These are phyloP conservation scores for Rosa lucieae DNA, from an alignment of 306 rosid genomes.

Conservation along the genomic window DNA sequence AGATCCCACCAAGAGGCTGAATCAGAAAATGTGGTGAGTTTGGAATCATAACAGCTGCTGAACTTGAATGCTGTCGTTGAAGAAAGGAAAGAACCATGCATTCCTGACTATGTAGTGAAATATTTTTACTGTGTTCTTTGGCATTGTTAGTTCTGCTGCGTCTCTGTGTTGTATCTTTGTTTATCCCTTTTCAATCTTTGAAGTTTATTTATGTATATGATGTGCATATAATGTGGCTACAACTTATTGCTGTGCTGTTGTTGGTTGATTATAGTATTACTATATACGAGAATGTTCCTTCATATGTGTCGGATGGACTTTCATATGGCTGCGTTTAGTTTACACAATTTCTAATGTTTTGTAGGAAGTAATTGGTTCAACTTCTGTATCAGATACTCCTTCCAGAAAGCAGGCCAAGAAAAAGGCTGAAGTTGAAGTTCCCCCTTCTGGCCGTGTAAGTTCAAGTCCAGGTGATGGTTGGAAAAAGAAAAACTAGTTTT, in stretches of 20 bases:
- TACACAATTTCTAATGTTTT: constrained; percentile 1
- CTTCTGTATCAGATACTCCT: constrained; percentile 33
- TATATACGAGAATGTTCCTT: not conserved
- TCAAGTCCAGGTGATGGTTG: constrained; percentile 20
- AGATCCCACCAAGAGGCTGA: constrained; percentile 44
- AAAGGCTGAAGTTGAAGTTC: constrained; percentile 30
- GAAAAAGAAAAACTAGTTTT: constrained; percentile 6
- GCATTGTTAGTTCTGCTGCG: not conserved
- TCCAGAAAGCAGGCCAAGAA: constrained; percentile 50
- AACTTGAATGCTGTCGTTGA: not conserved
- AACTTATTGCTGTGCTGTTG: not conserved
- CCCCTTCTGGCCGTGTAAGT: constrained; percentile 48
- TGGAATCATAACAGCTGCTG: not conserved
- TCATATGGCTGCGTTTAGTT: constrained; percentile 6
- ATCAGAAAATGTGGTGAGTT: constrained; percentile 50
- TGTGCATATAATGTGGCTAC: not conserved
- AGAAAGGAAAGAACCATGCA: not conserved
- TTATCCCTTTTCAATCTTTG: not conserved
- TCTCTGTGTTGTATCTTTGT: not conserved
- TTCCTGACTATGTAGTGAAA: not conserved
- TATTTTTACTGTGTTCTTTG: not conserved
- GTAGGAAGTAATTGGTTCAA: constrained; percentile 35
- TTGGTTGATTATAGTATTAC: too few species aligned
- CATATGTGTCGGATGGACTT: not conserved
- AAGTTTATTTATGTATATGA: not conserved